A percentile compares a stretch with the other conserved stretches of the same genome.
These are phyloP conservation scores for Jaapia argillacea DNA, from an alignment of 768 basidiomycete genomes.

Conservation along the genomic window DNA sequence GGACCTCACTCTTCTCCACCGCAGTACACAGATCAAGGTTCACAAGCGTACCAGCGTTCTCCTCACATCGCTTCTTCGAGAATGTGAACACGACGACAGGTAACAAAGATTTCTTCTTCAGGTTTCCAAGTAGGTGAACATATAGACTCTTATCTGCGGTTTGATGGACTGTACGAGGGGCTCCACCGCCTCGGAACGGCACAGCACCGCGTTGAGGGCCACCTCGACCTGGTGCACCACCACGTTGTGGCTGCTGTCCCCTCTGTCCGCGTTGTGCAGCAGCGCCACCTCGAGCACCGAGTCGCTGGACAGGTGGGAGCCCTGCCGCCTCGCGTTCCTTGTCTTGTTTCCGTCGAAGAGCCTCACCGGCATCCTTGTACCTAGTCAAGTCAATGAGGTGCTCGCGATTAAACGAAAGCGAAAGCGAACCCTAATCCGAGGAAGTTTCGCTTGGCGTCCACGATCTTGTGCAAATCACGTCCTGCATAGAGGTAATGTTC, in stretches of 20 bases:
- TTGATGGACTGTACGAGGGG: constrained; percentile 48
- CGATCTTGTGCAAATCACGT: constrained; percentile 88
- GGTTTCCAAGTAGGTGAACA: constrained; percentile 79
- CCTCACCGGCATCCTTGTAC: constrained; percentile 85
- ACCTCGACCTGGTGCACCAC: constrained; percentile 23
- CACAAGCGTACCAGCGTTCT: constrained; percentile 83
- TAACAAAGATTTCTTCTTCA: constrained; percentile 78
- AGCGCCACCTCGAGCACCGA: constrained; percentile 58
- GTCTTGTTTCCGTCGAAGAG: constrained; percentile 89
- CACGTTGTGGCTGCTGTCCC: constrained; percentile 20
- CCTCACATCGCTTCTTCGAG: constrained; percentile 95
- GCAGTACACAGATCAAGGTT: constrained; percentile 84
- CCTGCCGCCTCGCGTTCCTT: constrained; percentile 97
- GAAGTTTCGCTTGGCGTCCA: constrained; percentile 73
- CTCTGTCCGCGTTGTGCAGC: constrained; percentile 47
- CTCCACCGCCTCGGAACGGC: constrained; percentile 26
- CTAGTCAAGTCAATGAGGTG: constrained; percentile 25
- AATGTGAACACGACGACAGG: constrained; percentile 97
- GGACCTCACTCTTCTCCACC: constrained; percentile 94
- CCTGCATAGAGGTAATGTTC: constrained; percentile 96
- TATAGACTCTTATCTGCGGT: constrained; percentile 85
- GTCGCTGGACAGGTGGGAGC: constrained; percentile 72
- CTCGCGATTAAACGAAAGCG: constrained; percentile 4
- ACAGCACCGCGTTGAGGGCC: constrained; percentile 26
- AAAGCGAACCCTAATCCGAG: constrained; percentile 50